phyloP scores from a whole-genome alignment of 495 filamentous ascomycete species.

The Antarctomyces pellizariae region DNA sequence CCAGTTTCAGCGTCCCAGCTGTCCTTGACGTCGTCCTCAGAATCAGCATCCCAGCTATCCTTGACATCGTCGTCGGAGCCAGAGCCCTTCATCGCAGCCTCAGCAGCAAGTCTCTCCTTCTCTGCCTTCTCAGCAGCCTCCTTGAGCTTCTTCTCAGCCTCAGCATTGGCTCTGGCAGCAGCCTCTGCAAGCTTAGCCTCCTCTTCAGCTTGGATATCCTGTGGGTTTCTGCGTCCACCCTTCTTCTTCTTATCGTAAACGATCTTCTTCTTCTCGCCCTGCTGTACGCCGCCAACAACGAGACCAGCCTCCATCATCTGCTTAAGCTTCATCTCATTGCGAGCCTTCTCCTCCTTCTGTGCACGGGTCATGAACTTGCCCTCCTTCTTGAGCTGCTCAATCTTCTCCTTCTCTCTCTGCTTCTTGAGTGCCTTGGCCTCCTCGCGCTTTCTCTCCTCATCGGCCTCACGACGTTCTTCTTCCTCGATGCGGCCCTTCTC shows the following conservation, averaged over 20 bases:
- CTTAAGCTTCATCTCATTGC: constrained; percentile 67
- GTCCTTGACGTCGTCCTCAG: constrained; percentile 59
- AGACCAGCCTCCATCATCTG: constrained; percentile 83
- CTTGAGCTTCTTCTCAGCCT: constrained; percentile 41
- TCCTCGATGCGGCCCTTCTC: constrained; percentile 53
- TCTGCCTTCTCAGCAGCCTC: constrained; percentile 32
- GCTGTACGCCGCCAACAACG: constrained; percentile 52
- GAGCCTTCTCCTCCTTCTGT: constrained; percentile 66
- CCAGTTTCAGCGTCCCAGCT: constrained; percentile 82
- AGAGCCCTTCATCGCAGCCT: constrained; percentile 29
- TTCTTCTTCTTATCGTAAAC: constrained; percentile 60
- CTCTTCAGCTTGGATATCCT: constrained; percentile 44
- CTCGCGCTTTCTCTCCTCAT: constrained; percentile 52
- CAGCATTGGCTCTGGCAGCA: constrained; percentile 36
- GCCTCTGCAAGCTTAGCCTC: constrained; percentile 49
- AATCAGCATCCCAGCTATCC: constrained; percentile 80
- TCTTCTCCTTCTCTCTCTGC: constrained; percentile 86
- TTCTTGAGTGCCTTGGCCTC: constrained; percentile 63
- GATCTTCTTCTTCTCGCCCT: constrained; percentile 31
- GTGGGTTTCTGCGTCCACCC: constrained; percentile 40
- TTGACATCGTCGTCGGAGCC: constrained; percentile 33
- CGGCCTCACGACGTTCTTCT: constrained; percentile 37
- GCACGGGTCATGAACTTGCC: constrained; percentile 90
- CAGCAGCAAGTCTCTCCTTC: constrained; percentile 30
- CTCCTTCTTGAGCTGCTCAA: constrained; percentile 85